Conservation (phyloP, 331 rosid genomes). For the Acacia pycnantha region DNA sequence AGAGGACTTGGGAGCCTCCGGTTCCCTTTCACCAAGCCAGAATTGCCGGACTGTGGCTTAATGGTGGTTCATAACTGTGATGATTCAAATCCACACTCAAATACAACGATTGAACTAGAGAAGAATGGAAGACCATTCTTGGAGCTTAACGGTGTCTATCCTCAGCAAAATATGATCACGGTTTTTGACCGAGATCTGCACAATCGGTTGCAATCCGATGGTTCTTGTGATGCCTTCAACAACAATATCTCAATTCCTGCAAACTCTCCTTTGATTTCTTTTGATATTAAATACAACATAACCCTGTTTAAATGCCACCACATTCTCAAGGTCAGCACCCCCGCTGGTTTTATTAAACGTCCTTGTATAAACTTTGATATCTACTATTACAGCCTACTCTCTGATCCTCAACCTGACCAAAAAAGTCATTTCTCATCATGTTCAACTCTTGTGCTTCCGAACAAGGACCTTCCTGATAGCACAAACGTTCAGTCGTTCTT, state of each 20-base stretch:
- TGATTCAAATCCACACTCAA: too few relatives aligned
- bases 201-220: fast-evolving
- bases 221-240: not conserved
- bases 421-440: not conserved
- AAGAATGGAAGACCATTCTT: not conserved
- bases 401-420: not conserved
- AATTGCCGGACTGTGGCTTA: not conserved
- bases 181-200: not conserved
- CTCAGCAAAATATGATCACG: not conserved
- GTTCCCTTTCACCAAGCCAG: not conserved
- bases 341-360: not conserved
- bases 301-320: not conserved
- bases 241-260: not conserved
- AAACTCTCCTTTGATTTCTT: not conserved
- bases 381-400: fast-evolving
- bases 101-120: not conserved
- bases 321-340: not conserved
- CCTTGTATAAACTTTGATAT: not conserved
- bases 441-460: constrained; percentile 7
- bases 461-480: not conserved
- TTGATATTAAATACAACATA: not conserved
- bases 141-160: not conserved
- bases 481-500: not conserved
- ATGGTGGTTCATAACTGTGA: too few relatives aligned
- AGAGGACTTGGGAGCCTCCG: not conserved